Percentiles rank a stretch among this genome's conserved stretches.
These are phyloP conservation scores for Tulasnella sp. DNA, from an alignment of 768 basidiomycete genomes.

Conservation along the genomic window DNA sequence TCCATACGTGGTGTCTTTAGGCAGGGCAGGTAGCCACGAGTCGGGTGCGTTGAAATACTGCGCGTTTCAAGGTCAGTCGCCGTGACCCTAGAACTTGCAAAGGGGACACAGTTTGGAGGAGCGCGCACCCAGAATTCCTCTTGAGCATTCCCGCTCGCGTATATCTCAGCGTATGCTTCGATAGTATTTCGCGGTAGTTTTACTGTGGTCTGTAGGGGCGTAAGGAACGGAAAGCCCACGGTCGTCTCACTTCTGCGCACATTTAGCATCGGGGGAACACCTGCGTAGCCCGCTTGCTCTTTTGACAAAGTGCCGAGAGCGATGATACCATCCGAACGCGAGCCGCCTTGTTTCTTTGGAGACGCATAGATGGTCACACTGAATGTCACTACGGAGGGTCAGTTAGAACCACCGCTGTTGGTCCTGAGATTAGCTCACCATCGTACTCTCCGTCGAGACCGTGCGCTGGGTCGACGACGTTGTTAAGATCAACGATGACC, in stretches of 20 bases:
- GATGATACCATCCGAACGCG: constrained; percentile 49
- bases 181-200: constrained; percentile 61
- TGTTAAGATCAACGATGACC: constrained; percentile 65
- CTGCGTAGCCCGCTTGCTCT: constrained; percentile 56
- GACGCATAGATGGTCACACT: constrained; percentile 52
- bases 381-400: constrained; percentile 31
- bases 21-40: constrained; percentile 44
- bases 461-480: constrained; percentile 37
- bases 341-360: constrained; percentile 45
- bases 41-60: constrained; percentile 62
- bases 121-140: constrained; percentile 68
- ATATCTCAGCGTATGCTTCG: constrained; percentile 55
- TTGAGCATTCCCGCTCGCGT: constrained; percentile 50
- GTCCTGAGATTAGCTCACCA: constrained; percentile 38
- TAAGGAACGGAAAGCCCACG: not conserved
- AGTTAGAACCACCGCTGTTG: not conserved
- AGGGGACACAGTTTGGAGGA: not conserved
- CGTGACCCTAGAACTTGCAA: not conserved
- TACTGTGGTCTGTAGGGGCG: constrained; percentile 40
- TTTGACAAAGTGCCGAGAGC: constrained; percentile 57
- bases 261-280: constrained; percentile 62
- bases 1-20: constrained; percentile 35
- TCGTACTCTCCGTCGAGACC: constrained; percentile 58
- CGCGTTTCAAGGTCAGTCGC: too few species aligned
- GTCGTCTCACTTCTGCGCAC: constrained; percentile 26